phyloP scores from a whole-genome alignment of 805 yeast genomes.

The Candida sakaeoensis region DNA sequence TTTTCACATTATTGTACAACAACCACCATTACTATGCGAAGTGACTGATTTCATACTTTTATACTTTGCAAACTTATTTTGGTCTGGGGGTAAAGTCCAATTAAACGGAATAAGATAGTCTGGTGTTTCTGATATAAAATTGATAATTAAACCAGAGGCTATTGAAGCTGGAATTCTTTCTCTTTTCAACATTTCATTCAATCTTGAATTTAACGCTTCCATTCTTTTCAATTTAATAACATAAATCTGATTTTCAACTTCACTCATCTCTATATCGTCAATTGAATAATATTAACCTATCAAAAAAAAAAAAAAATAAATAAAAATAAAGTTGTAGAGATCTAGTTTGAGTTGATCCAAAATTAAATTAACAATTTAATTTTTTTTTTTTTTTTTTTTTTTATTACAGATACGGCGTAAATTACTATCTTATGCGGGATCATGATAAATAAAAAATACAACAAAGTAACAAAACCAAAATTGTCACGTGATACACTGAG shows the following conservation, averaged over 20 bases:
- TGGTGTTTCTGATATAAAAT: slow-evolving; percentile 39
- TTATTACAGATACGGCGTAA: slow-evolving; percentile 5
- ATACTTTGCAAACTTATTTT: slow-evolving; percentile 30
- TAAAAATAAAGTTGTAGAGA: no score
- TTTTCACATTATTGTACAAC: slow-evolving; percentile 28
- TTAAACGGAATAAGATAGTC: slow-evolving; percentile 46
- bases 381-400: no score
- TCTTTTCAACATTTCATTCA: slow-evolving; percentile 48
- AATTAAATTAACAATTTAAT: no score
- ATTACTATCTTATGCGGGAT: background rate
- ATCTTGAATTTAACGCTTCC: slow-evolving; percentile 50
- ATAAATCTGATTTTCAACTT: slow-evolving; percentile 40
- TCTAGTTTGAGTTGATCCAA: no score
- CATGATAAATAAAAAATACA: no score
- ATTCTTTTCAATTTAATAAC: slow-evolving; percentile 58
- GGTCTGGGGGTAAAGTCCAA: slow-evolving; percentile 36
- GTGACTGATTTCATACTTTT: slow-evolving; percentile 13
- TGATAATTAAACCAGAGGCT: slow-evolving; percentile 49
- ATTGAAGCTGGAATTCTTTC: slow-evolving; percentile 64
- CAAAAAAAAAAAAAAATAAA: no score
- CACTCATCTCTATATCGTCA: slow-evolving; percentile 12
- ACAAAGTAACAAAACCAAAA: background rate
- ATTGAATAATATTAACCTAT: no score
- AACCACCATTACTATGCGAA: slow-evolving; percentile 13
- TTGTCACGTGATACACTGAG: no score